These are phyloP conservation scores for Paxillus involutus DNA, from an alignment of 768 basidiomycete species.

Conservation along the genomic window DNA sequence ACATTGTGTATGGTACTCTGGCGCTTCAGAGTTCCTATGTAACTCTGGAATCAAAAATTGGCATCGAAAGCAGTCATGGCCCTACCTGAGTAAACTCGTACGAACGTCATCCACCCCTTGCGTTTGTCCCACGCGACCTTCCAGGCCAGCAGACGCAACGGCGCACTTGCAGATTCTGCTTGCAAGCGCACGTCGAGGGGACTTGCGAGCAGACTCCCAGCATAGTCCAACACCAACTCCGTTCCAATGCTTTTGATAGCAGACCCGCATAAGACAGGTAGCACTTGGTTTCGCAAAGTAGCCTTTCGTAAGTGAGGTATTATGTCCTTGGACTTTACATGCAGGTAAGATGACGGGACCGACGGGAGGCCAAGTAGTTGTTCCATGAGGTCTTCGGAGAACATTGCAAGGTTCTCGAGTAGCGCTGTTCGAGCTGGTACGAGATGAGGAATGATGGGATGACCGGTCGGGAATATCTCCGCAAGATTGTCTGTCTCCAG, in stretches of 20 bases:
- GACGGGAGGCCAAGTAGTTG: slow-evolving; percentile 56
- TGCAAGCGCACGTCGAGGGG: slow-evolving; percentile 65
- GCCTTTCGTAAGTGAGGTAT: slow-evolving; percentile 66
- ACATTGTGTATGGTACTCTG: slow-evolving; percentile 64
- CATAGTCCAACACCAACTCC: slow-evolving; percentile 77
- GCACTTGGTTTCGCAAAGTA: slow-evolving; percentile 60
- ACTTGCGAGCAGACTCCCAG: slow-evolving; percentile 76
- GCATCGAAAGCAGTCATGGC: background rate
- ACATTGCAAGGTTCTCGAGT: slow-evolving; percentile 78
- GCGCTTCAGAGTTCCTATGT: slow-evolving; percentile 59
- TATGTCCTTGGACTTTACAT: slow-evolving; percentile 51
- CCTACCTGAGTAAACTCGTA: slow-evolving; percentile 84
- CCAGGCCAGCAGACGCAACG: slow-evolving; percentile 75
- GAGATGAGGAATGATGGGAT: slow-evolving; percentile 71
- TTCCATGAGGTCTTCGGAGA: slow-evolving; percentile 81
- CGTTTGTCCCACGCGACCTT: slow-evolving; percentile 85
- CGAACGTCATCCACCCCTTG: slow-evolving; percentile 91
- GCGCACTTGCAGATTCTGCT: slow-evolving; percentile 42
- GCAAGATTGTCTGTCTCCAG: slow-evolving; percentile 39
- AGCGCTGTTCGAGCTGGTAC: slow-evolving; percentile 66
- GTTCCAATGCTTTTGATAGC: slow-evolving; percentile 82
- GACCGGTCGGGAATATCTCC: slow-evolving; percentile 50
- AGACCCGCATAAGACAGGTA: slow-evolving; percentile 84
- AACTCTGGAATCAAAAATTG: slow-evolving; percentile 3
- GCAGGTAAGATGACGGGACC: slow-evolving; percentile 63